Evolutionary conservation across 1,284 basidiomycete species (phyloP), one percentile per base, ranked within the genome.

Genomic region (Lignosus rhinocerotis): DNA sequence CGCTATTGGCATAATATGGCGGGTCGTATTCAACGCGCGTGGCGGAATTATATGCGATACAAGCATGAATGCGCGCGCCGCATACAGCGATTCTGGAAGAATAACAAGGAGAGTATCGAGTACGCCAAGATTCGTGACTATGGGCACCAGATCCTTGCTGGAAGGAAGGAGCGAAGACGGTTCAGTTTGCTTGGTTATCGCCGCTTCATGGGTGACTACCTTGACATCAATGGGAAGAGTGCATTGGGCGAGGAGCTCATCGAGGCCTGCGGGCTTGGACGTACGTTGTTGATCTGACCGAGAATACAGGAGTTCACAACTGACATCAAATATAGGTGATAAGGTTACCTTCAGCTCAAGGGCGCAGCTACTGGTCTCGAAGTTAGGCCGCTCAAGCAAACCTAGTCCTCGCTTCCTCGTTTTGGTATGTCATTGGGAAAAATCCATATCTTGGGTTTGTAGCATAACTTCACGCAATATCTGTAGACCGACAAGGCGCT

Each of bases 1-100:
- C 87, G 92, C 58, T 99, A 99, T 76, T 99, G 97, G 97, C 97
- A 99, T 76, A 98, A 98, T 72, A 99, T 99, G 96, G 96, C 96
- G 0, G 87, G 79, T 42, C 90, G 96, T 50, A 99, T 99, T 55
- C 97, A 99, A 75, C 88, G 96, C 39, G 95, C 95, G 5, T 99
- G 90, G 86, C 84, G 96, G 60, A 96, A 97, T 72, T 98, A 96
- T 72, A 84, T 96, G 80, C 86, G 96, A 19, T 94, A 97, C 77
- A 94, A 94, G 76, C 85, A 96, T 66, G 97, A 98, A 72, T 96
- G 94, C 66, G 97, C 97, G 9, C 85, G 85, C 46, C 90, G 95
- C 61, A 99, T 99, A 61, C 97, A 99, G 74, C 81, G 96, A 51
- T 98, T 98, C 84, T 99, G 96, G 96, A 94, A 91, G 78, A 94